Evolutionary conservation across 331 rosid genomes (phyloP), one percentile per base, ranked within the genome.

Genomic region (Cydonia oblonga): DNA sequence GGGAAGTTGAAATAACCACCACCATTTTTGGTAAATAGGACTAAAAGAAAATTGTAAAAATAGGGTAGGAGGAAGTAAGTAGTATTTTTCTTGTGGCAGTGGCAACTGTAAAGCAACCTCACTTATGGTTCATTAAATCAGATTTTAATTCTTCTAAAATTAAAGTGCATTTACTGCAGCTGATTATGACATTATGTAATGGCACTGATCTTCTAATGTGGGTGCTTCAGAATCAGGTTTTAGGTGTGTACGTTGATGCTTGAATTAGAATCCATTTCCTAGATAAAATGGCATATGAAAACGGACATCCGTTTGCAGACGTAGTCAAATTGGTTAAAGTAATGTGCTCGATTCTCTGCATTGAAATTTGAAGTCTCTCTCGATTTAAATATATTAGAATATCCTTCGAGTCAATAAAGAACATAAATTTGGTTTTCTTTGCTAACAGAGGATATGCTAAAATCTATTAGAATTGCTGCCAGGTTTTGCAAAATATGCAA

Each of bases 141-240:
- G 35, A 46, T 16, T 52, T 60, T 19, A 12, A 15, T 29, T 30
- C 24, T 33, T 18, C n/a, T 2, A 18, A 44, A 73, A 52, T 52
- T 52, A 7, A 53, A 72, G 42, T 14, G 69, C 70, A 72, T 78
- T 72, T 56, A 58, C 30, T 68, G 65, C 72, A 11, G 22, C 42
- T 68, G 26, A 73, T 35, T 46, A 18, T 29, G 54, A 38, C 68
- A 59, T 19, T 68, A 33, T 28, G 49, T 24, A 46, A 68, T 19
- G 22, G 56, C 64, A 57, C 65, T 56, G 54, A 71, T 26, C 44
- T 35, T 28, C 66, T 28, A 7, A 62, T 18, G 3, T 18, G 18
- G 66, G 8, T 2, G 56, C 26, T 58, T 71, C 75, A 38, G 12
- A 6, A 9, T 40, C 2, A 68, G 54, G 54, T 52, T 18, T 22